Percentiles rank a stretch among this genome's conserved stretches.
Evolutionary conservation across 345 rosid genomes (phyloP).

Genomic region (Litchi chinensis): DNA sequence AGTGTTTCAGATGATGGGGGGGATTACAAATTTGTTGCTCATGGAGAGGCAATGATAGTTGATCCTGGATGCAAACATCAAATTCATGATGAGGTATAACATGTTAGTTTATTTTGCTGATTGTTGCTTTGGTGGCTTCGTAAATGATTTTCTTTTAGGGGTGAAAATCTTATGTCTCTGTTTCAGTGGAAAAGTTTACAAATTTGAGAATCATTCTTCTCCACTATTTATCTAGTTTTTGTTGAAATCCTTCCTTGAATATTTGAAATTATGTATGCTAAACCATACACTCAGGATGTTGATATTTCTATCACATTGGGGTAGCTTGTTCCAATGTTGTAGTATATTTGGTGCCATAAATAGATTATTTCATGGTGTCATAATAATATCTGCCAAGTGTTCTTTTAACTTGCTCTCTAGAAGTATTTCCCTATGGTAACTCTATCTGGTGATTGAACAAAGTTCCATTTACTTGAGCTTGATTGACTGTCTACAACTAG

Average conservation of each 20-base stretch:
- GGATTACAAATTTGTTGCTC: slow-evolving; percentile 41
- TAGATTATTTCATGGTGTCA: slow-evolving; percentile 1
- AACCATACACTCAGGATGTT: background rate
- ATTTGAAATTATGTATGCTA: background rate
- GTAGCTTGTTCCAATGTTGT: background rate
- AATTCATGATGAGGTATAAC: slow-evolving; percentile 59
- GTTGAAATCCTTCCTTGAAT: background rate
- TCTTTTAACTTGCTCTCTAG: background rate
- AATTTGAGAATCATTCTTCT: background rate
- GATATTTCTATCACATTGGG: slow-evolving; percentile 1
- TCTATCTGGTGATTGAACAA: background rate
- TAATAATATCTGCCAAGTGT: background rate
- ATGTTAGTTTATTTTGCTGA: slow-evolving; percentile 7
- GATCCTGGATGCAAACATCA: slow-evolving; percentile 76
- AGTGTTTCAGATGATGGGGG: slow-evolving; percentile 35
- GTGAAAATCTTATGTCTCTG: background rate
- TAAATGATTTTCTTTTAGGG: slow-evolving; percentile 16
- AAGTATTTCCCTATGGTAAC: slow-evolving; percentile 5
- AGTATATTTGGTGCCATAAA: background rate
- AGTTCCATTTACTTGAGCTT: background rate
- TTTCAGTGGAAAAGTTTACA: background rate
- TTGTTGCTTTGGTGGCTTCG: background rate
- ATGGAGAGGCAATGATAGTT: slow-evolving; percentile 81
- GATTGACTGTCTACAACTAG: background rate
- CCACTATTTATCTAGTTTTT: background rate